Base-by-base conservation (phyloP, 129 eudicot species). In the Ambrosia trifida region DNA sequence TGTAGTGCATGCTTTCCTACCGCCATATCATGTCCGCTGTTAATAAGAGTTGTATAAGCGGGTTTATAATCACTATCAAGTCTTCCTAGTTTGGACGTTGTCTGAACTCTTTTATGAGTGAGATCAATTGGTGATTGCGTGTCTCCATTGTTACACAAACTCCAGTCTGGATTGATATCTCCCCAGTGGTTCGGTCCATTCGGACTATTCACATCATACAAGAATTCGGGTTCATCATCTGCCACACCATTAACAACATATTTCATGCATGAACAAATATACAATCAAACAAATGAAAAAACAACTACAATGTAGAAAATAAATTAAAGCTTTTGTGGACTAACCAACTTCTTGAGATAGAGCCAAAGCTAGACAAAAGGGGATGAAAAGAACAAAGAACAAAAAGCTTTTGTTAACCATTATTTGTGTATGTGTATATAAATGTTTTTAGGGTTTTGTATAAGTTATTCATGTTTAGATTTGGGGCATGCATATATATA, bases 71-170 rank as follows among this genome's bases (percentile, higher is more conserved):
- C 54, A 28, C 71, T 77, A 6, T 80, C 70, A 28, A 89, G 81
- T 50, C 57, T 62, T 47, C 87, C 88, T 30, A 76, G 76, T 16
- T 68, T 18, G 4, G 86, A 69, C 1, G 81, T 81, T 2, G 68
- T 56, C 14, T 74, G 61, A 47, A 78, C 90, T 62, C 86, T 75
- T 50, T 80, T 31, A 45, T 75, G 56, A 20, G 36, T 31, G 31
- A 89, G 40, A 79, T 86, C 90, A 47, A 86, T 84, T 0, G 90
- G 96, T 4, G 96, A 89, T 43, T 89, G 94, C 94, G 82, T 71
- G 54, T 54, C 72, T 35, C 94, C 94, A 7, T 56, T 19, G 13
- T 70, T 80, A 45, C 90, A 89, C 12, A 44, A 32, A 1, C 53
- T 65, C 96, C 96, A 88, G 7, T 85, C 88, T 0, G 85, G 84